phyloP scores from a whole-genome alignment of 1,284 basidiomycete genomes.

The Fomitopsis pinicola region DNA sequence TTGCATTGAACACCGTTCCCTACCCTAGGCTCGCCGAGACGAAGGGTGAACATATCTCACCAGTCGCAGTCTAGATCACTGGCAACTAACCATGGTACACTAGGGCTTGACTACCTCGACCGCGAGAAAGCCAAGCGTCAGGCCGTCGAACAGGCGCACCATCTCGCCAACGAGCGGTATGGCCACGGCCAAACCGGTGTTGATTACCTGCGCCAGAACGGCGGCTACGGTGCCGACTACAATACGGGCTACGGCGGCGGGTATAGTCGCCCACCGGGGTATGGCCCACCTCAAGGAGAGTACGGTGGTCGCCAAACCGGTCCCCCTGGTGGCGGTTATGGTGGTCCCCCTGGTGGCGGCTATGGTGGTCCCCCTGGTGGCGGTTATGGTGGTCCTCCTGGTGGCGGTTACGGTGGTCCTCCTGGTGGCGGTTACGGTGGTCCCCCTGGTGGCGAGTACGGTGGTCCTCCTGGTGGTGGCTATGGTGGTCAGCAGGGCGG shows the following conservation, averaged over 20 bases:
- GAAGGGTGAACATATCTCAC: neutral
- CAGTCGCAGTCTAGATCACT: neutral
- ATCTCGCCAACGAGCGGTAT: constrained; percentile 1
- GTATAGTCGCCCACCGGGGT: neutral
- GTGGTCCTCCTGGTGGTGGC: neutral
- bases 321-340: neutral
- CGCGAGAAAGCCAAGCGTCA: constrained; percentile 1
- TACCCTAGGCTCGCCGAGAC: neutral
- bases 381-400: neutral
- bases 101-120: neutral
- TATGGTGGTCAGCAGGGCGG: neutral
- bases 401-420: neutral
- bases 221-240: neutral
- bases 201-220: neutral
- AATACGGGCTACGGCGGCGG: neutral
- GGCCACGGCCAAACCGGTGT: neutral
- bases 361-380: neutral
- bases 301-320: neutral
- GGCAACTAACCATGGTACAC: neutral
- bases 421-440: neutral
- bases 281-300: neutral
- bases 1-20: neutral
- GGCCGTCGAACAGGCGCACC: neutral
- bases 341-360: neutral
- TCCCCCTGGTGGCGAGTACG: no score